phyloP scores from a whole-genome alignment of 2,329 filamentous ascomycete species.

The Pezicula neosporulosa region DNA sequence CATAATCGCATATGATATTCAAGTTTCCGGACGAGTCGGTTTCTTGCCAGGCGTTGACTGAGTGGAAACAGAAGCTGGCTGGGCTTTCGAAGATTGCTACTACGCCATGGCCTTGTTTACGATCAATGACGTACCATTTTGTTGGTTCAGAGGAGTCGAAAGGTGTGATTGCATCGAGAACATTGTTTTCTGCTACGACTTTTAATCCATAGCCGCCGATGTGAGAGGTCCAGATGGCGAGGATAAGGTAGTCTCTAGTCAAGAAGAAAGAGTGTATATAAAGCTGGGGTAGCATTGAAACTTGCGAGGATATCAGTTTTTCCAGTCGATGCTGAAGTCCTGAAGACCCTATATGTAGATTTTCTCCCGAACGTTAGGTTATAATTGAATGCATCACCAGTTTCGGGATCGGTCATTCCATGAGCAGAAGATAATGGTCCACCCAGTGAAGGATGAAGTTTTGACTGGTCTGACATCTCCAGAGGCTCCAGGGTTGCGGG shows the following conservation, averaged over 20 bases:
- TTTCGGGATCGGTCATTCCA: constrained; percentile 65
- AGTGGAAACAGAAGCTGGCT: constrained; percentile 77
- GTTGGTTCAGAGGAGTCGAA: constrained; percentile 56
- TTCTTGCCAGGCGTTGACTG: constrained; percentile 73
- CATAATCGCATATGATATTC: constrained; percentile 62
- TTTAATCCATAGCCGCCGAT: constrained; percentile 53
- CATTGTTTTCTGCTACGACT: constrained; percentile 61
- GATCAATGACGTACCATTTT: constrained; percentile 74
- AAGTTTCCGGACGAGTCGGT: constrained; percentile 32
- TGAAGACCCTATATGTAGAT: constrained; percentile 67
- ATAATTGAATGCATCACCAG: constrained; percentile 77
- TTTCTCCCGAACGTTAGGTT: constrained; percentile 63
- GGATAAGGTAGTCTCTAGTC: constrained; percentile 64
- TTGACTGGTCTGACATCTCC: constrained; percentile 54
- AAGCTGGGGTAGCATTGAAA: constrained; percentile 57
- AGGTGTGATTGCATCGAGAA: constrained; percentile 63
- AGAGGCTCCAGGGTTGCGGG: constrained; percentile 70
- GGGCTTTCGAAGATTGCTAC: constrained; percentile 65
- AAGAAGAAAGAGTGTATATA: constrained; percentile 86
- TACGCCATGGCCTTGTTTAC: constrained; percentile 56
- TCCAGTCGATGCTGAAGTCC: constrained; percentile 57
- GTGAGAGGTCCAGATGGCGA: constrained; percentile 70
- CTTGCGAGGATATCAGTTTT: constrained; percentile 69
- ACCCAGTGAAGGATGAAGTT: constrained; percentile 64
- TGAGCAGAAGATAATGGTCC: constrained; percentile 70